Base-by-base conservation (phyloP, 768 basidiomycete genomes). In the Hericium alpestre region DNA sequence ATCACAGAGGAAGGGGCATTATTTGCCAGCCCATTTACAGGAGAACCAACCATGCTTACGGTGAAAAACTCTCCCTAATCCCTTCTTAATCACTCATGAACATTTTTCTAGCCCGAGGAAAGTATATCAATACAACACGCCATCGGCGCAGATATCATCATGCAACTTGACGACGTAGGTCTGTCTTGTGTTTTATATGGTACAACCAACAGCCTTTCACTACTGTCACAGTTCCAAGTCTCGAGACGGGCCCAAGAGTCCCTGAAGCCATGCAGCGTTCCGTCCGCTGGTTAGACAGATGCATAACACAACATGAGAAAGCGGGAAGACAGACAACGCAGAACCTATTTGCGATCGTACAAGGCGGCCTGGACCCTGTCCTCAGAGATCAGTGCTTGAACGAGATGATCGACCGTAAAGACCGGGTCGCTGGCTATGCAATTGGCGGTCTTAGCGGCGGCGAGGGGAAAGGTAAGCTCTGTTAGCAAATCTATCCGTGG, bases 151-250 rank as follows among this genome's bases (percentile, higher is more conserved):
- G 92, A 95, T 67, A 95, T 95, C 58, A 91, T 95, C 59, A 94
- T 95, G 93, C 92, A 91, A 67, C 77, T 93, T 16, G 91, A 93
- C 67, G 91, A 93, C 69, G 91, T 93, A 53, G 90, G 90, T 86
- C 64, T 68, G 84, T 72, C 47, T 39, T 51, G 55, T 23, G 0
- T 39, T 38, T 56, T 37, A 23, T 50, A 43, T 58, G 41, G 18
- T 22, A n/a, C 13, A 2, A 4, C 2, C 7, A 15, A 8, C 20
- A 13, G 41, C 38, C 2, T 11, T 15, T 40, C 43, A 23, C 57
- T 61, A 57, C 56, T 58, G 43, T 62, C 48, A 58, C 63, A 86
- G 92, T 94, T 0, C 81, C 87, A 38, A 92, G 88, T 69, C 70
- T 93, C 46, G 89, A 87, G 0, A 77, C 79, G 5, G 91, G 90